These are phyloP conservation scores for Solanum sejunctum DNA, from an alignment of 257 asterid species.

Conservation along the genomic window DNA sequence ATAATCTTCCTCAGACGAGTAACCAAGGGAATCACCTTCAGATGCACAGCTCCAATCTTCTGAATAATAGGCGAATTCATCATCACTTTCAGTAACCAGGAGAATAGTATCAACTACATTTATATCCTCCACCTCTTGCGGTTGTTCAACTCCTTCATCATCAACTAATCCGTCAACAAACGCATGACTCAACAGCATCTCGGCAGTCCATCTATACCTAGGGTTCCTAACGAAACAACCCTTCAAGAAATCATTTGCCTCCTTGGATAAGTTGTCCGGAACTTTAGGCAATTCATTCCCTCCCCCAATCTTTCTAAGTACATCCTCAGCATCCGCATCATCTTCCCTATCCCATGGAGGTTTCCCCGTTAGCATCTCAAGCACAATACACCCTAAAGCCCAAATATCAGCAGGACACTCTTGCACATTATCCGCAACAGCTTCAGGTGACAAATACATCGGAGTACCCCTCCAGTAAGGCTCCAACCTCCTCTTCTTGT, in stretches of 20 bases:
- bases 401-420: conserved; percentile 67
- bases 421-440: conserved; percentile 50
- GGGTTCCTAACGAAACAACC: conserved; percentile 76
- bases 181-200: conserved; percentile 58
- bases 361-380: conserved; percentile 76
- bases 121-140: conserved; percentile 42
- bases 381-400: conserved; percentile 82
- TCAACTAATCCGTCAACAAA: conserved; percentile 38
- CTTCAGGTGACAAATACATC: conserved; percentile 68
- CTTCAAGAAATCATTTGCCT: conserved; percentile 59
- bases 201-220: conserved; percentile 63
- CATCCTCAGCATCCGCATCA: conserved; percentile 27
- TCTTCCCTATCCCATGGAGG: conserved; percentile 37
- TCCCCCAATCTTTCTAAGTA: conserved; percentile 38
- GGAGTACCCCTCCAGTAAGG: conserved; percentile 83
- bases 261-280: conserved; percentile 41
- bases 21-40: conserved; percentile 25
- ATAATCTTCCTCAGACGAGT: conserved; percentile 42
- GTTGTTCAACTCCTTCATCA: conserved; percentile 21
- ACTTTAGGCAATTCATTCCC: conserved; percentile 47
- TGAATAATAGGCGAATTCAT: conserved; percentile 20
- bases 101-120: conserved; percentile 31
- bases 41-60: conserved; percentile 26
- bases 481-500: conserved; percentile 63
- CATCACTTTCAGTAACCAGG: conserved; percentile 37